A percentile compares a stretch with the other conserved stretches of the same genome.
phyloP scores from a whole-genome alignment of 345 rosid species.

The Linum tenue region DNA sequence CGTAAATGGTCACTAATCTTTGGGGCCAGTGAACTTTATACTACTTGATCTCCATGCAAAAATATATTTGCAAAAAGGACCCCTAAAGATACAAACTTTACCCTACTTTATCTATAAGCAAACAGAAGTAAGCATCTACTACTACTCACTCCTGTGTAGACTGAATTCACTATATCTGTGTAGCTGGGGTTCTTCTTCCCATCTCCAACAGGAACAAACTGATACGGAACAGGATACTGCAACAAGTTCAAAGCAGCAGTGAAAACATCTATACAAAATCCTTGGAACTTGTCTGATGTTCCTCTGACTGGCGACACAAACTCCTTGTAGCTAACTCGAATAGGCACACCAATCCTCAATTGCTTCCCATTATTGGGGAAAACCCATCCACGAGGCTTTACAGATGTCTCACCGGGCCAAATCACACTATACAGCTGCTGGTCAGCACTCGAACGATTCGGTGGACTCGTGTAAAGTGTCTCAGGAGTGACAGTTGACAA shows the following conservation, averaged over 20 bases:
- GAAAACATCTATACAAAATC: constrained; percentile 25
- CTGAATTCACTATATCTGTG: constrained; percentile 5
- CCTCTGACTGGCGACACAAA: constrained; percentile 9
- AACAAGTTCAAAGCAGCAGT: constrained; percentile 5
- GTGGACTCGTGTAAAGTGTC: background rate
- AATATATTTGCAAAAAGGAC: too few relatives aligned
- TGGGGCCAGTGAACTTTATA: too few relatives aligned
- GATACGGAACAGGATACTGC: constrained; percentile 15
- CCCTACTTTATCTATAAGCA: background rate
- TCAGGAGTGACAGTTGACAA: constrained; percentile 14
- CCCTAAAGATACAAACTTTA: too few relatives aligned
- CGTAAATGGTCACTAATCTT: too few relatives aligned
- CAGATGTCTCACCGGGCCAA: constrained; percentile 6
- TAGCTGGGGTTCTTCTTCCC: constrained; percentile 4
- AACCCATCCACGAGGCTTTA: constrained; percentile 17
- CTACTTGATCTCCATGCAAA: too few relatives aligned
- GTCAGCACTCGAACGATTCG: background rate
- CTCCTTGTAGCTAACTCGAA: background rate
- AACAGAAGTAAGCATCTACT: background rate
- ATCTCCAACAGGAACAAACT: constrained; percentile 9
- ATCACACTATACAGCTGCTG: background rate
- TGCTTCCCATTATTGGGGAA: background rate
- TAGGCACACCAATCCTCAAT: constrained; percentile 11
- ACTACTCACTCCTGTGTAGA: constrained; percentile 11
- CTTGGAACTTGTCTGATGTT: background rate